Evolutionary conservation across 75 land plant species (phyloP).

Genomic region (Chamaecyparis obtusa): DNA sequence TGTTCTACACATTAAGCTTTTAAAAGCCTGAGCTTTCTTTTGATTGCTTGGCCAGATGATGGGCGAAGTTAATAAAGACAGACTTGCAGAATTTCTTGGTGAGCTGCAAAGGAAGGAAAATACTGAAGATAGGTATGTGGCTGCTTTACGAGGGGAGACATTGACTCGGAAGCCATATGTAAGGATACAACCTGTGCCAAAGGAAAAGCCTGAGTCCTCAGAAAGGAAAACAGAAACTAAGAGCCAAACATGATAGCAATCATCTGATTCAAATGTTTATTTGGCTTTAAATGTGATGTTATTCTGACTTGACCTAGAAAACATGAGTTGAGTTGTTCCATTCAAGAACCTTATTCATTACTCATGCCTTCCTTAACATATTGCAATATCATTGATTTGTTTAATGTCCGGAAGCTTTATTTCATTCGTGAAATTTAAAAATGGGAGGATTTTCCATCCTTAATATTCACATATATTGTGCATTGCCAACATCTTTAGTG

Average conservation of each 20-base stretch:
- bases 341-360: not conserved
- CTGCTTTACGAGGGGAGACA: slow-evolving; percentile 90
- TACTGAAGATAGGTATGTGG: slow-evolving; percentile 86
- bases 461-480: not conserved
- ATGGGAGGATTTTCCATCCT: not conserved
- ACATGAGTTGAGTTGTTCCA: not conserved
- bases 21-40: not conserved
- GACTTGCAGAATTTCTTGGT: slow-evolving; percentile 70
- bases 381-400: not conserved
- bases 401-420: not conserved
- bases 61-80: slow-evolving; percentile 72
- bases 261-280: not conserved
- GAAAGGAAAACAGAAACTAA: not conserved
- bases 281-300: not conserved
- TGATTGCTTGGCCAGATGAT: slow-evolving; percentile 52
- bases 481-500: not conserved
- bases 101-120: slow-evolving; percentile 85
- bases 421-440: not conserved
- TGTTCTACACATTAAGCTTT: not conserved
- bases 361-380: not conserved
- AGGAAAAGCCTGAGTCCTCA: slow-evolving; percentile 2
- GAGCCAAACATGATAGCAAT: not conserved
- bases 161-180: slow-evolving; percentile 75
- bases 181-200: slow-evolving; percentile 65
- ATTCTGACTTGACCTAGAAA: not conserved